Conservation (phyloP, 164 flowering plant species). For the Berberis thunbergii region DNA sequence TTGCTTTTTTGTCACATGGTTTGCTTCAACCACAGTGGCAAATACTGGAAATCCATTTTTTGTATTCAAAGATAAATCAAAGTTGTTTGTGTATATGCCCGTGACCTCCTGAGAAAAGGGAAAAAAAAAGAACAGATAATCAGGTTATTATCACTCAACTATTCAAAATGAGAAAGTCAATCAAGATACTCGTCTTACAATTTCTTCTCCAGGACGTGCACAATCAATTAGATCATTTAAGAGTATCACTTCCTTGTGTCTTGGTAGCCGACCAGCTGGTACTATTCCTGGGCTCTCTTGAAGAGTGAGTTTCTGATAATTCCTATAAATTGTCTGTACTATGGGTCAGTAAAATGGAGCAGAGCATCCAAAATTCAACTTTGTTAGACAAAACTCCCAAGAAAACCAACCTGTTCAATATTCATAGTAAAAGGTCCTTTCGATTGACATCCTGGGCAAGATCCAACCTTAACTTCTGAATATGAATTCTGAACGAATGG, state of each 20-base stretch:
- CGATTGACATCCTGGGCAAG: slow-evolving; percentile 98
- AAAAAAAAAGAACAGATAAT: neutral
- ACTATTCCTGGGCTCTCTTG: slow-evolving; percentile 98
- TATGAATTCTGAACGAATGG: slow-evolving; percentile 97
- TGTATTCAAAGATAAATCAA: slow-evolving; percentile 87
- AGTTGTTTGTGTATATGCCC: slow-evolving; percentile 88
- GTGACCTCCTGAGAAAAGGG: slow-evolving; percentile 74
- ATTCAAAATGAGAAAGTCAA: neutral
- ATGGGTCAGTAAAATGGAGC: slow-evolving; percentile 2
- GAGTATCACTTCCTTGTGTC: slow-evolving; percentile 96
- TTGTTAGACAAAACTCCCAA: neutral
- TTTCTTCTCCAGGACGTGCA: slow-evolving; percentile 99
- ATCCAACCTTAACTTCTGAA: slow-evolving; percentile 96
- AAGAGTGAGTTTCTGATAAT: slow-evolving; percentile 85
- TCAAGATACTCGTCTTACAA: slow-evolving; percentile 31
- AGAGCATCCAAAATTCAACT: neutral
- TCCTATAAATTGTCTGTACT: slow-evolving; percentile 79
- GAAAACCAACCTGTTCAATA: slow-evolving; percentile 68
- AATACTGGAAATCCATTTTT: slow-evolving; percentile 98
- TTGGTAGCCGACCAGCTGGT: slow-evolving; percentile 95
- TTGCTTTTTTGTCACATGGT: slow-evolving; percentile 88
- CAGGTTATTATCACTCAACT: neutral
- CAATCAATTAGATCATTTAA: slow-evolving; percentile 94
- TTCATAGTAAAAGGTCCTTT: slow-evolving; percentile 98
- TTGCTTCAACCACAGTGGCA: slow-evolving; percentile 94